Base-by-base conservation (phyloP, 768 basidiomycete species). In the Suillus brevipes region DNA sequence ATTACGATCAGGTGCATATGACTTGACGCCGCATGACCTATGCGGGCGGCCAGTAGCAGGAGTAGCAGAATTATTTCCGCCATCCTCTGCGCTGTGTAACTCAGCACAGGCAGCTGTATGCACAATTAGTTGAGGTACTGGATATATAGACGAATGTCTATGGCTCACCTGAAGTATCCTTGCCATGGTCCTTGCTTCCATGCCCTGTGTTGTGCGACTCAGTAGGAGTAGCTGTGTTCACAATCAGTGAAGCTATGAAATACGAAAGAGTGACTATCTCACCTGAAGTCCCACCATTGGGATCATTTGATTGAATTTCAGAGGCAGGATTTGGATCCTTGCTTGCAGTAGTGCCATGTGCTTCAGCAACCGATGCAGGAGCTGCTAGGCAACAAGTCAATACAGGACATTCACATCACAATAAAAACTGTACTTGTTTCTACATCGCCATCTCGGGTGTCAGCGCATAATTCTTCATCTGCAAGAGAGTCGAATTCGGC, bases 111-210 rank as follows among this genome's bases (percentile, higher is more conserved):
- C 25, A 50, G 25, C 49, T 50, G 49, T 9, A 50, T 50, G 23
- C 3, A 50, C 14, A 28, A 50, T 50, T 3, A 50, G 49, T 16
- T 50, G 7, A 50, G 49, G 7, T 16, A 50, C 0, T 50, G 6
- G 25, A 50, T 50, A 50, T 50, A 50, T 28, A 9, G 14, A 50
- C 0, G 14, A 50, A 50, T 50, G 49, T 2, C 23, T 49, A 49
- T 50, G 49, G 8, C 49, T 50, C 7, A 50, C 49, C 49, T 50
- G 49, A 50, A 50, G 49, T 50, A 50, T 50, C 49, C 49, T 50
- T 50, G 14, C 49, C 49, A 50, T 28, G 49, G 0, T 50, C 25
- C 49, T 50, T 50, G 25, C n/a, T n/a, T n/a, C n/a, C n/a, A n/a
- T n/a, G n/a, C 14, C 25, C 49, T 50, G 49, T 4, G 25, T 50